Conservation (phyloP, 768 basidiomycete species). For the Leucocoprinus sp. region DNA sequence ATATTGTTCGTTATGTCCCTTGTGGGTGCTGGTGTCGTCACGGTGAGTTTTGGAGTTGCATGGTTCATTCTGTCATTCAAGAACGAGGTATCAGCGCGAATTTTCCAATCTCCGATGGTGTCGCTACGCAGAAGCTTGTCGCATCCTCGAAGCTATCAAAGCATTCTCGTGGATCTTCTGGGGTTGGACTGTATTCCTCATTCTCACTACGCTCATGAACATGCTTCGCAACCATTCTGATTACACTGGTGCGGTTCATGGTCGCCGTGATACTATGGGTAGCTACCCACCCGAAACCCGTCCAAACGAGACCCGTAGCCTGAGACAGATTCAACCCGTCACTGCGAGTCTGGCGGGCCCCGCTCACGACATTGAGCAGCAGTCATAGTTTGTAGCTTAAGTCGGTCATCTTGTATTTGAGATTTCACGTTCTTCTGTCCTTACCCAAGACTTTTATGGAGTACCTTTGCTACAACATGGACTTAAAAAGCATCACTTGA, state of each 20-base stretch:
- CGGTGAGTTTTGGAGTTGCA: slow-evolving; percentile 28
- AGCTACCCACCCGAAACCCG: slow-evolving; percentile 16
- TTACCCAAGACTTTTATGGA: no score
- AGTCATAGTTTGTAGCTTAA: not conserved
- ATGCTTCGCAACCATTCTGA: slow-evolving; percentile 14
- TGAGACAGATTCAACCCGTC: not conserved
- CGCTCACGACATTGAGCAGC: not conserved
- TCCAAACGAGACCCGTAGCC: not conserved
- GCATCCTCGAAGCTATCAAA: slow-evolving; percentile 53
- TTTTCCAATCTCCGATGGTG: slow-evolving; percentile 56
- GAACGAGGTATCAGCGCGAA: slow-evolving; percentile 27
- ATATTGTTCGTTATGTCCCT: slow-evolving; percentile 56
- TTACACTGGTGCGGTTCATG: slow-evolving; percentile 16
- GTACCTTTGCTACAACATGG: no score
- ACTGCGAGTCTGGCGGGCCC: not conserved
- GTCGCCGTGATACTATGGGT: slow-evolving; percentile 6
- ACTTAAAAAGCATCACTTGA: no score
- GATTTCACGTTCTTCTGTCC: no score
- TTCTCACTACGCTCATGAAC: slow-evolving; percentile 30
- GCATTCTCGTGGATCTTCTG: slow-evolving; percentile 66
- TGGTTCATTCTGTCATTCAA: not conserved
- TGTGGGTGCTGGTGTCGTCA: slow-evolving; percentile 52
- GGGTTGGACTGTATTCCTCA: slow-evolving; percentile 39
- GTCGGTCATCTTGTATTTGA: not conserved
- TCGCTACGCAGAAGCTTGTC: slow-evolving; percentile 40